A percentile compares a stretch with the other conserved stretches of the same genome.
Evolutionary conservation across 257 asterid species (phyloP).

Genomic region (Perilla frutescens): DNA sequence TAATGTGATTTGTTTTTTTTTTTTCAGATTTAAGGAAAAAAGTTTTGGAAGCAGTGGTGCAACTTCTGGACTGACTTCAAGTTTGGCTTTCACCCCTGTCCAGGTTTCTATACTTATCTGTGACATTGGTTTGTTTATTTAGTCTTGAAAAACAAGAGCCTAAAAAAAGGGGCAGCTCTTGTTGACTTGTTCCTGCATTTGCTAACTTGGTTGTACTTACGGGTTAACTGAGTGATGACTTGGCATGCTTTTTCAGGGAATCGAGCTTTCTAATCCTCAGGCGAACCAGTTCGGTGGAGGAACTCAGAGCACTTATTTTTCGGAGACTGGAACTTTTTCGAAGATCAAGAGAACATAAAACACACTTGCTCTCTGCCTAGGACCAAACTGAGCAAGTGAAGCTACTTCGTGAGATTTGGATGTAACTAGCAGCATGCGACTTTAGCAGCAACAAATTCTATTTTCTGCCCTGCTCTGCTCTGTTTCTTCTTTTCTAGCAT

Average conservation of each 20-base stretch:
- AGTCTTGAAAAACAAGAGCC: background rate
- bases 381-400: background rate
- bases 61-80: slow-evolving; percentile 95
- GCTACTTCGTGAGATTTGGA: background rate
- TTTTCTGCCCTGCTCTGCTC: background rate
- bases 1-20: background rate
- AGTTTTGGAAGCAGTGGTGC: slow-evolving; percentile 81
- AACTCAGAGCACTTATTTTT: slow-evolving; percentile 90
- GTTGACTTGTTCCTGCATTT: background rate
- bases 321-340: slow-evolving; percentile 91
- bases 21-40: slow-evolving; percentile 81
- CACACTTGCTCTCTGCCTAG: background rate
- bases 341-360: slow-evolving; percentile 76
- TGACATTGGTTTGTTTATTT: background rate
- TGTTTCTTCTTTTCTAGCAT: background rate
- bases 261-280: slow-evolving; percentile 94
- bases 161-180: background rate
- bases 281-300: slow-evolving; percentile 86
- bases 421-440: background rate
- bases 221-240: background rate
- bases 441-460: background rate
- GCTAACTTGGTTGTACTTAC: background rate
- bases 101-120: slow-evolving; percentile 61
- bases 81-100: slow-evolving; percentile 97
- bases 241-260: slow-evolving; percentile 62